A percentile compares a stretch with the other conserved stretches of the same genome.
phyloP scores from a whole-genome alignment of 257 asterid species.

The Solanum okadae region DNA sequence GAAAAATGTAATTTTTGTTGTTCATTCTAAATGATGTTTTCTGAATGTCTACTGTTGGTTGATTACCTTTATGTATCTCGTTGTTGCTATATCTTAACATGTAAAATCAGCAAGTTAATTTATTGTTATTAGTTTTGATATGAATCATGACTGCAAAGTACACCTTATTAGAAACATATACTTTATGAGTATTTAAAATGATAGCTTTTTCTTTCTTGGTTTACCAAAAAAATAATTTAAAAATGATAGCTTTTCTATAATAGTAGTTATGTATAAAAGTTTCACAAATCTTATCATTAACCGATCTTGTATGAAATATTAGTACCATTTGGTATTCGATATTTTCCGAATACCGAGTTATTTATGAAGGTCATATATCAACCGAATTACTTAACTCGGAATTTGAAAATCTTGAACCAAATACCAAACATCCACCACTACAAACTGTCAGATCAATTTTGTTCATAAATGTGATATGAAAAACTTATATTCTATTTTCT shows the following conservation, averaged over 20 bases:
- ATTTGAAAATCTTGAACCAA: too few relatives aligned
- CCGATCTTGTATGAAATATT: background rate
- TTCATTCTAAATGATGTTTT: background rate
- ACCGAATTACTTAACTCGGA: too few relatives aligned
- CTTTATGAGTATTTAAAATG: background rate
- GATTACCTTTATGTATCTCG: background rate
- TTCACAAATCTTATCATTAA: fast-evolving
- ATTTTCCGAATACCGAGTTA: too few relatives aligned
- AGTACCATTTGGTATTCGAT: too few relatives aligned
- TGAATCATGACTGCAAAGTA: background rate
- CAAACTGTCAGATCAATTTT: background rate
- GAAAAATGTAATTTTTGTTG: background rate
- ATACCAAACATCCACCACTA: too few relatives aligned
- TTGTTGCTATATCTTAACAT: background rate
- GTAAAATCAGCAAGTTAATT: background rate
- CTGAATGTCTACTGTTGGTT: background rate
- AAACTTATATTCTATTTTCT: background rate
- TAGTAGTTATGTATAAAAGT: fast-evolving
- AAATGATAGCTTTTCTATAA: too few relatives aligned
- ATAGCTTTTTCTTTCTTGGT: background rate
- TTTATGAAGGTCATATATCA: too few relatives aligned
- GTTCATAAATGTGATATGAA: background rate
- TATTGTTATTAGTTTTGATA: background rate
- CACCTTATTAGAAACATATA: background rate
- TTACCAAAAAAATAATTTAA: too few relatives aligned